phyloP scores from a whole-genome alignment of 2,329 filamentous ascomycete species.

The Teratosphaeria gauchensis region DNA sequence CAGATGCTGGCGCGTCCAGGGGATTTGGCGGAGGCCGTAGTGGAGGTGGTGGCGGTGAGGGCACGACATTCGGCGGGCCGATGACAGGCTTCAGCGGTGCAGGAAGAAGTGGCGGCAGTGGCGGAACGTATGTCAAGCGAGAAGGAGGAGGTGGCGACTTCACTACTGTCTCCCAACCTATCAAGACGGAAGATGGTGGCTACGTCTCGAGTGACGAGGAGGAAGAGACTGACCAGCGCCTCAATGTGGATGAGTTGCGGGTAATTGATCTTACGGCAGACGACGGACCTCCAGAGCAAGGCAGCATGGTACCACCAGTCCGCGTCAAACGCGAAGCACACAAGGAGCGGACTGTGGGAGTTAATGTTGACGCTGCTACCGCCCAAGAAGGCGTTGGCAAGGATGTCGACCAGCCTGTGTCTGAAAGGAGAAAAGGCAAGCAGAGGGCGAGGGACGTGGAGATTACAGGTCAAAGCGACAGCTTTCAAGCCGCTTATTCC shows the following conservation, averaged over 20 bases:
- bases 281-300: conserved; percentile 16
- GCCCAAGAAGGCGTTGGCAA: conserved; percentile 16
- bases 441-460: conserved; percentile 32
- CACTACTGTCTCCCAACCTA: conserved; percentile 11
- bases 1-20: conserved; percentile 1
- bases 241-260: conserved; percentile 50
- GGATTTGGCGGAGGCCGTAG: conserved; percentile 5
- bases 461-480: conserved; percentile 31
- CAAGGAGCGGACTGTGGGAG: conserved; percentile 42
- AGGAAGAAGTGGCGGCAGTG: conserved; percentile 7
- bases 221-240: conserved; percentile 37
- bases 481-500: conserved; percentile 37
- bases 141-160: conserved; percentile 17
- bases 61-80: not conserved
- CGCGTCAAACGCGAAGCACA: conserved; percentile 48
- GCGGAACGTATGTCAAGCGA: conserved; percentile 21
- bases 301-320: conserved; percentile 39
- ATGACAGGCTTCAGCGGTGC: conserved; percentile 3
- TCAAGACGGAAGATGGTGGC: conserved; percentile 28
- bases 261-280: conserved; percentile 45
- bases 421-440: conserved; percentile 29
- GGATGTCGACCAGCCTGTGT: not conserved
- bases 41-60: conserved; percentile 8
- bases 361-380: conserved; percentile 29
- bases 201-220: conserved; percentile 43